These are phyloP conservation scores for Kazachstania sp. DNA, from an alignment of 1,139 yeast genomes.

Conservation along the genomic window DNA sequence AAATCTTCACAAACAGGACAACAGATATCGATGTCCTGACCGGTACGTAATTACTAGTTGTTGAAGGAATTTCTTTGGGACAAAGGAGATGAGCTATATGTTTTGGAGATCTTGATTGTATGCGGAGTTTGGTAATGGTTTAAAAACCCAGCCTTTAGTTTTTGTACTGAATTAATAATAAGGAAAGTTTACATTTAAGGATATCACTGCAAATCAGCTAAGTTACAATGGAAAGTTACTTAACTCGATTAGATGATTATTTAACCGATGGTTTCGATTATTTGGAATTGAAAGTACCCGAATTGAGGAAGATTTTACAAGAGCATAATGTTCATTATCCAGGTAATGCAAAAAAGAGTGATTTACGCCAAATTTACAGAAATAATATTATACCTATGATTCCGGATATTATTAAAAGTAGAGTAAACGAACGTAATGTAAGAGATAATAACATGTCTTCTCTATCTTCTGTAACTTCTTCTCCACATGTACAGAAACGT, in stretches of 20 bases:
- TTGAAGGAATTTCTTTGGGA: background rate
- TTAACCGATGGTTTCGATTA: slow-evolving; percentile 44
- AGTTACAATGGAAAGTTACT: too few species aligned
- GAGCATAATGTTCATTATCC: slow-evolving; percentile 51
- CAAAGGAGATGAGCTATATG: too few species aligned
- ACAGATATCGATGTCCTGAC: background rate
- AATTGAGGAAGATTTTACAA: slow-evolving; percentile 52
- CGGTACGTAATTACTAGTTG: background rate
- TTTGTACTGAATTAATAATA: background rate
- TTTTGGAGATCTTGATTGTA: too few species aligned
- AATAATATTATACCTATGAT: slow-evolving; percentile 33
- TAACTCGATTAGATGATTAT: slow-evolving; percentile 7
- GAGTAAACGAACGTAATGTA: slow-evolving; percentile 1
- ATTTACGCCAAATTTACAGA: slow-evolving; percentile 46
- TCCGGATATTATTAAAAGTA: slow-evolving; percentile 9
- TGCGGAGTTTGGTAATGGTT: too few species aligned
- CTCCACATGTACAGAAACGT: background rate
- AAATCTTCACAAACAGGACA: background rate
- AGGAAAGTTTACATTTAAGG: background rate
- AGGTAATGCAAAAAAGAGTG: slow-evolving; percentile 55
- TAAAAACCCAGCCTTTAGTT: too few species aligned
- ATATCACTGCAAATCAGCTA: too few species aligned
- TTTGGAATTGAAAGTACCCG: slow-evolving; percentile 48
- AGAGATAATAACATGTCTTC: background rate
- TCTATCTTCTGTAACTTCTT: background rate